Conservation (phyloP, 805 yeast genomes). For the Candida arabinofermentans region DNA sequence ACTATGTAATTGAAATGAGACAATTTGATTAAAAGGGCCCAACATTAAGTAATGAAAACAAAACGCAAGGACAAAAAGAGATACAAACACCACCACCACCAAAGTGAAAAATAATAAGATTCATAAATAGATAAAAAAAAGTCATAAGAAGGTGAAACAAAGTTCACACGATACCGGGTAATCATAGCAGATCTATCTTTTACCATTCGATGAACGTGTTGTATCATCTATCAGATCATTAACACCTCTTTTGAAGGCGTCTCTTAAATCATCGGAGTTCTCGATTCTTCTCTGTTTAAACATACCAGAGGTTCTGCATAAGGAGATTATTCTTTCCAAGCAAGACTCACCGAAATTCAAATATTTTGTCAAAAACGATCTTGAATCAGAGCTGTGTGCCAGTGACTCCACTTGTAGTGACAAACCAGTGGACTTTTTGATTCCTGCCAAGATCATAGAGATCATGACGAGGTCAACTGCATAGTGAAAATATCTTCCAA, state of each 20-base stretch:
- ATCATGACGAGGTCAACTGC: constrained; percentile 74
- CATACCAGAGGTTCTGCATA: constrained; percentile 44
- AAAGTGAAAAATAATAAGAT: too few species aligned
- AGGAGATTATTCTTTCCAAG: constrained; percentile 44
- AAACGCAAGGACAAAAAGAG: too few species aligned
- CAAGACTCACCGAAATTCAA: constrained; percentile 58
- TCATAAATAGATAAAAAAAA: too few species aligned
- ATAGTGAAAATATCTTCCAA: constrained; percentile 66
- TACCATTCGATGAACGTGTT: neutral
- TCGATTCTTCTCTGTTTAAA: constrained; percentile 39
- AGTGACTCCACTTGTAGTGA: constrained; percentile 20
- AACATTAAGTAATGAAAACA: too few species aligned
- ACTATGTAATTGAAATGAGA: too few species aligned
- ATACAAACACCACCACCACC: too few species aligned
- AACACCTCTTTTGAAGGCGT: constrained; percentile 28
- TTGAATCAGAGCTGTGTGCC: constrained; percentile 45
- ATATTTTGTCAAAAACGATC: constrained; percentile 42
- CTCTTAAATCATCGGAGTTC: constrained; percentile 25
- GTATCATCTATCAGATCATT: constrained; percentile 23
- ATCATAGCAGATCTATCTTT: neutral
- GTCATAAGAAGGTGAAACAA: too few species aligned
- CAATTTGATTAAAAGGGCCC: too few species aligned
- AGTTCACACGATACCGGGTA: too few species aligned
- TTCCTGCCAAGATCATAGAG: constrained; percentile 81
- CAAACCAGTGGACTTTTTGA: constrained; percentile 79